A percentile compares a stretch with the other conserved stretches of the same genome.
phyloP scores from a whole-genome alignment of 345 rosid species.

The Balakata baccata region DNA sequence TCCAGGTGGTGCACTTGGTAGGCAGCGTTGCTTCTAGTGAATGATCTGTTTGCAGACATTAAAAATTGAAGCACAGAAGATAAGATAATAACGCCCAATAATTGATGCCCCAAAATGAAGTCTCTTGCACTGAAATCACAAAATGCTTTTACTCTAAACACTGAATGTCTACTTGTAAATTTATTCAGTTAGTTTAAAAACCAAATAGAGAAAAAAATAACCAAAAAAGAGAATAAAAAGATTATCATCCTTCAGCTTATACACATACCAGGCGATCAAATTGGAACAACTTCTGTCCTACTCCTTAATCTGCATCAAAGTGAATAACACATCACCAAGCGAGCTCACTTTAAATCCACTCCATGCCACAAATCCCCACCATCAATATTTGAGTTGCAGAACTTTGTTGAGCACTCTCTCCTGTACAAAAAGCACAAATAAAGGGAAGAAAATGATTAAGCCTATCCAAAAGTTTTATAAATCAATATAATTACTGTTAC shows the following conservation, averaged over 20 bases:
- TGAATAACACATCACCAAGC: conserved; percentile 16
- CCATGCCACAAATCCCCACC: conserved; percentile 10
- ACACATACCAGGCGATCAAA: conserved; percentile 15
- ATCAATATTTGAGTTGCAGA: neutral
- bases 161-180: neutral
- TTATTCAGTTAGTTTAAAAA: neutral
- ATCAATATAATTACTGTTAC: conserved; percentile 15
- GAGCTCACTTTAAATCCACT: conserved; percentile 18
- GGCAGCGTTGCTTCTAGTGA: conserved; percentile 6
- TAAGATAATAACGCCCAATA: neutral
- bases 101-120: neutral
- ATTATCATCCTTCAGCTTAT: conserved; percentile 1
- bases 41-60: conserved; percentile 16
- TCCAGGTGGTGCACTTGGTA: conserved; percentile 12
- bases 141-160: neutral
- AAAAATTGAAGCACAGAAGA: conserved; percentile 1
- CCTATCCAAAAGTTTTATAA: conserved; percentile 10
- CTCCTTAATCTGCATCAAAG: conserved; percentile 15
- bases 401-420: conserved; percentile 13
- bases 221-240: neutral
- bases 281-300: conserved; percentile 16
- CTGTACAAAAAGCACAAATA: conserved; percentile 28
- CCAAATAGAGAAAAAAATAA: too few species aligned
- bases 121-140: neutral
- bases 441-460: conserved; percentile 24